phyloP scores from a whole-genome alignment of 306 rosid genomes.

The Senna siamea region DNA sequence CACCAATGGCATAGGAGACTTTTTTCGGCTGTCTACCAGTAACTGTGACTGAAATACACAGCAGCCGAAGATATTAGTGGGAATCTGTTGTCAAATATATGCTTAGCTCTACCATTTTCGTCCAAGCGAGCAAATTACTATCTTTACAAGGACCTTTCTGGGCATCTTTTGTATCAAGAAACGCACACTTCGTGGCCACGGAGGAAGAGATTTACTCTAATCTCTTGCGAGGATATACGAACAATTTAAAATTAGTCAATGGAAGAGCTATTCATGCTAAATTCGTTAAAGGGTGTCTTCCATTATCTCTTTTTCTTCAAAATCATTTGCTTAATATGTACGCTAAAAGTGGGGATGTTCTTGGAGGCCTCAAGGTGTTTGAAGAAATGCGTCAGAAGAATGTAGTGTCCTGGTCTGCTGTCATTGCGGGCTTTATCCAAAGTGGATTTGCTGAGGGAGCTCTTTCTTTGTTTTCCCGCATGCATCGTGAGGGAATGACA shows the following conservation, averaged over 20 bases:
- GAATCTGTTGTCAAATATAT: slow-evolving; percentile 8
- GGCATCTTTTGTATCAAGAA: slow-evolving; percentile 29
- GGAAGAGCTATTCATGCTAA: slow-evolving; percentile 73
- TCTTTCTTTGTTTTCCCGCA: slow-evolving; percentile 56
- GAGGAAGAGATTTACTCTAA: slow-evolving; percentile 46
- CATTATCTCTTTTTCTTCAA: slow-evolving; percentile 57
- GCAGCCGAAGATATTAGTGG: too few relatives aligned
- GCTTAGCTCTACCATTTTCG: slow-evolving; percentile 19
- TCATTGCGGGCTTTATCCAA: slow-evolving; percentile 63
- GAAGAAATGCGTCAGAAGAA: slow-evolving; percentile 74
- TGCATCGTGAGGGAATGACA: slow-evolving; percentile 59
- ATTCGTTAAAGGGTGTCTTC: slow-evolving; percentile 53
- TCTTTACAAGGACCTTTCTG: slow-evolving; percentile 17
- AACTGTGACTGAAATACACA: not conserved
- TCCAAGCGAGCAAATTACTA: slow-evolving; percentile 14
- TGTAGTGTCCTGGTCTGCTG: slow-evolving; percentile 79
- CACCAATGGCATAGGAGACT: too few relatives aligned
- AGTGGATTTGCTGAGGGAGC: slow-evolving; percentile 48
- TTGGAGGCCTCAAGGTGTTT: slow-evolving; percentile 62
- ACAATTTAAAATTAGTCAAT: slow-evolving; percentile 40
- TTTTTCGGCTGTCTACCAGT: too few relatives aligned
- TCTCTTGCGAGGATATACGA: slow-evolving; percentile 47
- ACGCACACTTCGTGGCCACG: slow-evolving; percentile 12
- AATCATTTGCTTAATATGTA: slow-evolving; percentile 70
- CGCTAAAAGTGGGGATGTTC: slow-evolving; percentile 53